A percentile compares a stretch with the other conserved stretches of the same genome.
Conservation (phyloP, 179 eudicot genomes). For the Silene vulgaris region DNA sequence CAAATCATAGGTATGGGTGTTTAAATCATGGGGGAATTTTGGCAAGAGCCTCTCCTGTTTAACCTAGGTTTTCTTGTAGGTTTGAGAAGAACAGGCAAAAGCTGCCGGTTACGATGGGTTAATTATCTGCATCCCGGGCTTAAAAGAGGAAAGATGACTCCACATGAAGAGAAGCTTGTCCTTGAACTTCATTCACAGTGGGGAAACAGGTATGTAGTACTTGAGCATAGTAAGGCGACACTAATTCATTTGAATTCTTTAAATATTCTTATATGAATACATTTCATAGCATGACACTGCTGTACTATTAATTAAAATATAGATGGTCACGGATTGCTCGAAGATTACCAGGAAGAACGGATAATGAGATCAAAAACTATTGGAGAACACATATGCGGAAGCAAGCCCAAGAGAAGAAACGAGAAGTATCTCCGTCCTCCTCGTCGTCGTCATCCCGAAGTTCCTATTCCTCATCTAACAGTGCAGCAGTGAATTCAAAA, state of each 20-base stretch:
- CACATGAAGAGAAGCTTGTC: slow-evolving; percentile 71
- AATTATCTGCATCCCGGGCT: slow-evolving; percentile 85
- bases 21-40: slow-evolving; percentile 33
- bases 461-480: slow-evolving; percentile 41
- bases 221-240: slow-evolving; percentile 5
- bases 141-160: slow-evolving; percentile 81
- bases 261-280: background rate
- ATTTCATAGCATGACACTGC: background rate
- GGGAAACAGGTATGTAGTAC: slow-evolving; percentile 73
- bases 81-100: slow-evolving; percentile 79
- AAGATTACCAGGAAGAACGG: slow-evolving; percentile 88
- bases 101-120: slow-evolving; percentile 88
- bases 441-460: slow-evolving; percentile 46
- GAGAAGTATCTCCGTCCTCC: slow-evolving; percentile 39
- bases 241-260: background rate
- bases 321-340: slow-evolving; percentile 94
- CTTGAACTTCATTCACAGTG: slow-evolving; percentile 75
- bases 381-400: slow-evolving; percentile 98
- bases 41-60: slow-evolving; percentile 31
- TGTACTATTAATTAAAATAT: slow-evolving; percentile 16
- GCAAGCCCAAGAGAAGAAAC: slow-evolving; percentile 77
- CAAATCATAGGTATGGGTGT: slow-evolving; percentile 52
- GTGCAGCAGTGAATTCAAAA: slow-evolving; percentile 32
- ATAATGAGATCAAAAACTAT: slow-evolving; percentile 91
- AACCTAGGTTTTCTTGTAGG: slow-evolving; percentile 46